Conservation (phyloP, 768 basidiomycete genomes). For the Boletus insuetus region DNA sequence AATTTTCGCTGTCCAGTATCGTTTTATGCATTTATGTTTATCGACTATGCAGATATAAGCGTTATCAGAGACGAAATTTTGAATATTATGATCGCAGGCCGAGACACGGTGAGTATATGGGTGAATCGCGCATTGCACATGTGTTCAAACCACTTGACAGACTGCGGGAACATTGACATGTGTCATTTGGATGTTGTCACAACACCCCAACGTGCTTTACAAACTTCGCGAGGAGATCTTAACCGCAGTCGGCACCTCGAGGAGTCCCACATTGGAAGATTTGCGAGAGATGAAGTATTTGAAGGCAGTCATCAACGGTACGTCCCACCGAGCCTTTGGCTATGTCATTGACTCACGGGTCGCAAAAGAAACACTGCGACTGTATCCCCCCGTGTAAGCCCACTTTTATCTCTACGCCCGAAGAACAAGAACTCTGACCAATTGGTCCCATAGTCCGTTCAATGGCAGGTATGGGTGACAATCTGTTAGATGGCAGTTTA, state of each 20-base stretch:
- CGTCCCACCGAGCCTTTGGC: background rate
- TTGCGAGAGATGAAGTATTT: conserved; percentile 40
- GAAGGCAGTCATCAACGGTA: conserved; percentile 38
- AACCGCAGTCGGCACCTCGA: conserved; percentile 24
- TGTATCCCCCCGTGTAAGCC: conserved; percentile 34
- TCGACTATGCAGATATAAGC: conserved; percentile 22
- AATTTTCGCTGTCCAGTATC: background rate
- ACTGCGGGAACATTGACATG: conserved; percentile 32
- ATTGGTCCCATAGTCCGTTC: conserved; percentile 18
- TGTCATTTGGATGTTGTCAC: conserved; percentile 25
- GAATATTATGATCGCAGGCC: conserved; percentile 38
- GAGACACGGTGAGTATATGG: conserved; percentile 29
- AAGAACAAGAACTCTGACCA: conserved; percentile 1
- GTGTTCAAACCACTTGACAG: conserved; percentile 10
- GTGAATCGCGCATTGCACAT: background rate
- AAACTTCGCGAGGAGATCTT: conserved; percentile 34
- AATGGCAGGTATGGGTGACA: conserved; percentile 16
- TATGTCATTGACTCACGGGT: background rate
- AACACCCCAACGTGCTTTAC: conserved; percentile 28
- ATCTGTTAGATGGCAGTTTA: background rate
- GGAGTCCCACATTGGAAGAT: conserved; percentile 30
- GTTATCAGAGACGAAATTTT: conserved; percentile 36
- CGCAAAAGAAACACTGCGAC: conserved; percentile 28
- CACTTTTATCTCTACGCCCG: background rate
- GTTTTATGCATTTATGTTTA: background rate